Percentiles rank a stretch among this genome's conserved stretches.
Evolutionary conservation across 495 filamentous ascomycete genomes (phyloP).

Genomic region (Daldinia decipiens): DNA sequence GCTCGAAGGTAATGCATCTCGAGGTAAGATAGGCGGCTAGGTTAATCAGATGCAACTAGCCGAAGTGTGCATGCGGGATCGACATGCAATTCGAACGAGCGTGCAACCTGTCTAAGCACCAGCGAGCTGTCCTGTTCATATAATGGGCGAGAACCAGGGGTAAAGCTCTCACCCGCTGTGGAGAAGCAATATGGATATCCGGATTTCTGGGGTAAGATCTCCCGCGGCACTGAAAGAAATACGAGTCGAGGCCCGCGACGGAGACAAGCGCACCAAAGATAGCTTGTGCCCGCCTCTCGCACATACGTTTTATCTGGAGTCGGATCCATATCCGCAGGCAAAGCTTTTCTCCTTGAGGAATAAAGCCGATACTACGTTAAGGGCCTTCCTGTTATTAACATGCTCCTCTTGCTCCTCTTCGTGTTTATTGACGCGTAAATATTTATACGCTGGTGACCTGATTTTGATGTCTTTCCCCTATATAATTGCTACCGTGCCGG

Average conservation of each 20-base stretch:
- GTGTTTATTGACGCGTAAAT: constrained; percentile 1
- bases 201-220: constrained; percentile 40
- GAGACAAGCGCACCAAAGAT: constrained; percentile 38
- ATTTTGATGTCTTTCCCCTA: constrained; percentile 1
- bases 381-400: constrained; percentile 5
- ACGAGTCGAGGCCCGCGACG: constrained; percentile 31
- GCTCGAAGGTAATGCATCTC: constrained; percentile 33
- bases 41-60: constrained; percentile 15
- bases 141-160: constrained; percentile 25
- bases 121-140: constrained; percentile 33
- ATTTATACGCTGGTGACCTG: background rate
- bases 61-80: constrained; percentile 31
- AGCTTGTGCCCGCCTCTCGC: constrained; percentile 3
- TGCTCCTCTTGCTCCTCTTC: background rate
- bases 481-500: constrained; percentile 4
- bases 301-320: background rate
- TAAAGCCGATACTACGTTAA: constrained; percentile 14
- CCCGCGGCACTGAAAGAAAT: constrained; percentile 28
- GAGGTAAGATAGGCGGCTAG: background rate
- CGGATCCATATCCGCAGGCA: background rate
- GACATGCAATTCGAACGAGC: constrained; percentile 27
- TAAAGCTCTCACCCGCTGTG: constrained; percentile 31
- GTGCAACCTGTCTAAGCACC: constrained; percentile 5
- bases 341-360: constrained; percentile 21
- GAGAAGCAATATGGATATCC: constrained; percentile 44